These are phyloP conservation scores for Clarireedia sp. DNA, from an alignment of 2,329 filamentous ascomycete genomes.

Conservation along the genomic window DNA sequence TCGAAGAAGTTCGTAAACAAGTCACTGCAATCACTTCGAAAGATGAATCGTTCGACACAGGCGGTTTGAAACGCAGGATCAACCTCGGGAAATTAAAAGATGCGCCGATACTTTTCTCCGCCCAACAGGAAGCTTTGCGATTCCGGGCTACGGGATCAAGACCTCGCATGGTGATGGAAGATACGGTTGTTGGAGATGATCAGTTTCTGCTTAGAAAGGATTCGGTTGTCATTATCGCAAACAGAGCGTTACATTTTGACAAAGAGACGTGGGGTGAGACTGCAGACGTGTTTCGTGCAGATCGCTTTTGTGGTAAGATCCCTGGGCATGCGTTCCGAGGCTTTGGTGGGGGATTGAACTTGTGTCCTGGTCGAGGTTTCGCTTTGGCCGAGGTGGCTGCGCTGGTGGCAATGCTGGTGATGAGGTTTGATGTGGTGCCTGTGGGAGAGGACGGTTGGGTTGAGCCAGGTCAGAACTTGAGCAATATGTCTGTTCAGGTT, in stretches of 20 bases:
- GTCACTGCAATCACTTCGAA: neutral
- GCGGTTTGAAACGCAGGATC: neutral
- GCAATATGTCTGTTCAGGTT: neutral
- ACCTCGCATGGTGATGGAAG: neutral
- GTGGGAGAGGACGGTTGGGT: neutral
- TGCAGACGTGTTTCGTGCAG: neutral
- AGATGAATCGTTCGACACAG: neutral
- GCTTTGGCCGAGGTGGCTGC: neutral
- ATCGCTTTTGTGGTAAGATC: neutral
- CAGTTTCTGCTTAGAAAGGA: slow-evolving; percentile 1
- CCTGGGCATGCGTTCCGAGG: neutral
- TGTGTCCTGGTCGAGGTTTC: neutral
- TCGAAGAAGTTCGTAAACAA: neutral
- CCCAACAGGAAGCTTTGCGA: neutral
- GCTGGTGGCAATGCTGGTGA: neutral
- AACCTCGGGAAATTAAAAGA: neutral
- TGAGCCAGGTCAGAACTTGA: neutral
- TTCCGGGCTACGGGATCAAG: neutral
- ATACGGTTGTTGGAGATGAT: neutral
- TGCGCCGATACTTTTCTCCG: neutral
- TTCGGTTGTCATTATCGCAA: neutral
- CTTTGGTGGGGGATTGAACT: slow-evolving; percentile 5
- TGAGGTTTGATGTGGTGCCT: neutral
- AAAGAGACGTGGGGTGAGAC: neutral
- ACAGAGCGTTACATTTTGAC: neutral